Conservation (phyloP, 179 eudicot genomes). For the Corrigiola litoralis region DNA sequence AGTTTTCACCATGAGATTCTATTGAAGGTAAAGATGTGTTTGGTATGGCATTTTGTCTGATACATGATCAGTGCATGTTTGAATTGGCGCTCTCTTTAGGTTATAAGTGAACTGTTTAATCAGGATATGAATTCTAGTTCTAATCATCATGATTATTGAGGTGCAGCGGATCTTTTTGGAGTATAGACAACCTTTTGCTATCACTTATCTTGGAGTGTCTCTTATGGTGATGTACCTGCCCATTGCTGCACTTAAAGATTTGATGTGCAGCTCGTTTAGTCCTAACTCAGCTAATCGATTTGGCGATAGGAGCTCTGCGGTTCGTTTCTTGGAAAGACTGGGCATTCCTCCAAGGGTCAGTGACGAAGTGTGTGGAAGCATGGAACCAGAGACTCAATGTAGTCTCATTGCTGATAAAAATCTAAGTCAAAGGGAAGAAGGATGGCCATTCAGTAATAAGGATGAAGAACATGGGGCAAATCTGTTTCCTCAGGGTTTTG, state of each 20-base stretch:
- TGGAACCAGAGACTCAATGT: conserved; percentile 18
- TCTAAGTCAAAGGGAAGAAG: conserved; percentile 32
- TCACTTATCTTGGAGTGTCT: conserved; percentile 58
- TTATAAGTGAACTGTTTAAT: too few species aligned
- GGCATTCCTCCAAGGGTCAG: conserved; percentile 14
- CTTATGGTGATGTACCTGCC: conserved; percentile 59
- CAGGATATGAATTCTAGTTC: too few species aligned
- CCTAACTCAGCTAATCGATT: conserved; percentile 6
- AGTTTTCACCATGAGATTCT: too few species aligned
- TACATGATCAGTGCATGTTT: too few species aligned
- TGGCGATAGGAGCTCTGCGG: conserved; percentile 4
- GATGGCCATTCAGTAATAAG: conserved; percentile 19
- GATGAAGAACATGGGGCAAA: conserved; percentile 19
- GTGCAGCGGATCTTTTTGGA: conserved; percentile 59
- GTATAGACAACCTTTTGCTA: conserved; percentile 60
- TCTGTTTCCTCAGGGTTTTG: conserved; percentile 11
- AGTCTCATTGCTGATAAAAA: conserved; percentile 23
- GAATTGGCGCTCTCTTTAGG: too few species aligned
- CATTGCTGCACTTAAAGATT: conserved; percentile 40
- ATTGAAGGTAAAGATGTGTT: too few species aligned
- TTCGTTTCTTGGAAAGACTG: conserved; percentile 7
- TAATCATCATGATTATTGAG: neutral
- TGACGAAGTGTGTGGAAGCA: conserved; percentile 8
- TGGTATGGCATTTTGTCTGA: too few species aligned
- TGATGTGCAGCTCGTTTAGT: conserved; percentile 28